Evolutionary conservation across 305 asterid species (phyloP).

Genomic region (Fraxinus floribunda): DNA sequence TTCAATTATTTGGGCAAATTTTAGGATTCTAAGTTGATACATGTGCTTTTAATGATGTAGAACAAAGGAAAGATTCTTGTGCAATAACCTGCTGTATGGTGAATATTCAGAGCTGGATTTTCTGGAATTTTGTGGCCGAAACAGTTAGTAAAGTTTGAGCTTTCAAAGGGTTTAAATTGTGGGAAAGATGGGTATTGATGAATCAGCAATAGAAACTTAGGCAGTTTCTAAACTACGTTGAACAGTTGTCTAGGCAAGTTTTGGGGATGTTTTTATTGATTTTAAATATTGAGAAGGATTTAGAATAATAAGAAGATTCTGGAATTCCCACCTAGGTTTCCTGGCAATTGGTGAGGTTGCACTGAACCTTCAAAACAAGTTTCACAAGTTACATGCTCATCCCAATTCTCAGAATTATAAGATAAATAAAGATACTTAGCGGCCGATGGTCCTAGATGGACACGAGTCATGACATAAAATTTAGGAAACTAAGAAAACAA

Average conservation of each 20-base stretch:
- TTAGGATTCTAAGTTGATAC: not conserved
- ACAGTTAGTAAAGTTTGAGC: not conserved
- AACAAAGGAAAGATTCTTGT: not conserved
- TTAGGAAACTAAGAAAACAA: not conserved
- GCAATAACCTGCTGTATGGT: not conserved
- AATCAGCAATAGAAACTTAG: not conserved
- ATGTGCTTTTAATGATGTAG: not conserved
- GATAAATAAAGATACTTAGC: not conserved
- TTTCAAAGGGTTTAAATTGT: not conserved
- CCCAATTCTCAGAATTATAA: not conserved
- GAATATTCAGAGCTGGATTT: not conserved
- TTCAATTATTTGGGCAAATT: not conserved
- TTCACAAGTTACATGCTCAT: not conserved
- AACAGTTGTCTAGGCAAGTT: not conserved
- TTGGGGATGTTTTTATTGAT: not conserved
- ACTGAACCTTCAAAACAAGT: not conserved
- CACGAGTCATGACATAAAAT: not conserved
- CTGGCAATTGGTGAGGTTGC: not conserved
- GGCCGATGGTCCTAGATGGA: not conserved
- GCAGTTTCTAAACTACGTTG: not conserved
- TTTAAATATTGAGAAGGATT: not conserved
- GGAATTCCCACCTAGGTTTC: not conserved
- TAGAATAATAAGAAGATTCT: not conserved
- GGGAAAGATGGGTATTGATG: not conserved
- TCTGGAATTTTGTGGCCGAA: not conserved